Base-by-base conservation (phyloP, 805 yeast species). In the Starmerella khaoyaiensis region DNA sequence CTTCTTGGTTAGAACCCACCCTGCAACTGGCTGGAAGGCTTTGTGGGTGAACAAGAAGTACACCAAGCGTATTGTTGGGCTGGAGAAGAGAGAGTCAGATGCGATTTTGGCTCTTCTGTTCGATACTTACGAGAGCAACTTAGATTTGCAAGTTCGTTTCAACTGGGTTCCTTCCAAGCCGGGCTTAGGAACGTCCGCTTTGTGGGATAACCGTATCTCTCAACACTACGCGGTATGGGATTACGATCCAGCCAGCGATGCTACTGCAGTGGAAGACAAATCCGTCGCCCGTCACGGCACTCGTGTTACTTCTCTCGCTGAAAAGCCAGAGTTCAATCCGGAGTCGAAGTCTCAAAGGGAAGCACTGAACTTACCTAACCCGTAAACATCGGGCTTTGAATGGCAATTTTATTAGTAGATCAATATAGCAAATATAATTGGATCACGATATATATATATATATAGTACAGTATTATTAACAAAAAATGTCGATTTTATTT, bases 1-100 rank as follows among this genome's bases (percentile, higher is more conserved):
- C 53, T 77, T 76, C 11, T 46, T 74, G 28, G 64, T 74, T 23
- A 67, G 78, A 57, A 69, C 75, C 30, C 73, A 75, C 48, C 79
- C 80, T 7, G 76, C 69, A 11, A 72, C 79, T 25, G 77, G 76
- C 30, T 64, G 71, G 68, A 74, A 73, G 53, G 60, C 74, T 2
- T 59, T 73, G 44, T 73, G 58, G 45, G 68, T 71, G 27, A 74
- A 74, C 57, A 63, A 69, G 37, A 63, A 68, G 31, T 78, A 78
- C 58, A 66, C 78, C 12, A 68, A 78, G 52, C 65, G 71, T 48
- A 76, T 80, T 46, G 71, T 74, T 19, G 90, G 81, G 29, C 63
- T 79, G 55, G 79, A 79, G 60, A 66, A 68, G 33, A 81, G 76
- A 48, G 93, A 80, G 59, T 71, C 78, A 21, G 76, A 72, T 37